These are phyloP conservation scores for Triticum urartu DNA, from an alignment of 176 grass and related monocot species.

Conservation along the genomic window DNA sequence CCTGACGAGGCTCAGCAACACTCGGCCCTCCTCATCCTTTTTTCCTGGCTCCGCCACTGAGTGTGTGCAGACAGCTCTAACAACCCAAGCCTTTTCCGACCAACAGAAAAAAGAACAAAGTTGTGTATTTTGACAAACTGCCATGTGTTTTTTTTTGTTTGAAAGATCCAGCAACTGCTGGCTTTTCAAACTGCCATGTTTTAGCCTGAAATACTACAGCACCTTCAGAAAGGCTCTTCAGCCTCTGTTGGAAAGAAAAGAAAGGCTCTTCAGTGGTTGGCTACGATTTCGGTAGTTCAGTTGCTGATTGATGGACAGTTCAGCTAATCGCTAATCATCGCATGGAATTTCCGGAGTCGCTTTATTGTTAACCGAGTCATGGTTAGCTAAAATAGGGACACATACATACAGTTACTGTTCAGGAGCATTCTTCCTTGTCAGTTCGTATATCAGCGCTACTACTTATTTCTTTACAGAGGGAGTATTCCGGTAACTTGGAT, in stretches of 20 bases:
- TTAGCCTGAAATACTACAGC: not conserved
- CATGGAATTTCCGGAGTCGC: not conserved
- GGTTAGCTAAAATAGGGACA: not conserved
- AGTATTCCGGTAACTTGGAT: too few relatives aligned
- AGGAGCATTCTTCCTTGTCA: not conserved
- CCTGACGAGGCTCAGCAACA: too few relatives aligned
- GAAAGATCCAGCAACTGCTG: too few relatives aligned
- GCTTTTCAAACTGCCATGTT: not conserved
- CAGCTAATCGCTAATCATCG: not conserved
- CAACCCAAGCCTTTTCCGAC: not conserved
- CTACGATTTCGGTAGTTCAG: not conserved
- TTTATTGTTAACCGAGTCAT: not conserved
- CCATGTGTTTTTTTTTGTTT: not conserved
- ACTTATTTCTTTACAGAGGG: too few relatives aligned
- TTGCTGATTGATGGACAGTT: not conserved
- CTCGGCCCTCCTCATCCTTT: too few relatives aligned
- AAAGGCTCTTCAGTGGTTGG: not conserved
- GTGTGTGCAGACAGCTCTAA: constrained; percentile 10
- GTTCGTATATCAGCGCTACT: too few relatives aligned
- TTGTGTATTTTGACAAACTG: not conserved
- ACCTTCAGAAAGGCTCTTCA: too few relatives aligned
- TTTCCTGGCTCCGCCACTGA: too few relatives aligned
- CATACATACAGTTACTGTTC: not conserved
- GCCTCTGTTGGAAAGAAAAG: too few relatives aligned
- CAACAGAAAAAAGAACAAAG: not conserved